Conservation (phyloP, 202 grass and related monocot genomes). For the Setaria viridis region DNA sequence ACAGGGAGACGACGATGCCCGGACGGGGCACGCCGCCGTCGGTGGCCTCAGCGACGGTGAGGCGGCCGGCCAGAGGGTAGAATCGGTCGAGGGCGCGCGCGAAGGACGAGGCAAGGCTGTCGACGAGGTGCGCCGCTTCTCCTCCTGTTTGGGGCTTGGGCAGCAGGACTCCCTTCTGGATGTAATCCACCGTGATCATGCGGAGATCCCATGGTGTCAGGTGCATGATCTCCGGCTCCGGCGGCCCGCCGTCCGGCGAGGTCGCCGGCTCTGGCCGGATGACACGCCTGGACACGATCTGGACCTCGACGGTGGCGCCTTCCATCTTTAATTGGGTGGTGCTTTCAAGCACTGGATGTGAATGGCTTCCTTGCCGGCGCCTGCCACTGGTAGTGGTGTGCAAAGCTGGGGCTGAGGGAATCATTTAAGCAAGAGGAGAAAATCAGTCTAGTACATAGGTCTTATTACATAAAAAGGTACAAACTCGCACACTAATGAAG, state of each 20-base stretch:
- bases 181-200: constrained; percentile 34
- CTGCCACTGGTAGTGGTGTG: too few relatives aligned
- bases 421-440: too few relatives aligned
- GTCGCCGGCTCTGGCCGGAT: not conserved
- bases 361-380: too few relatives aligned
- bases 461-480: too few relatives aligned
- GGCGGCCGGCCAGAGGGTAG: constrained; percentile 54
- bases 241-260: constrained; percentile 18
- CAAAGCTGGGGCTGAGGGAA: too few relatives aligned
- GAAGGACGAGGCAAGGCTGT: constrained; percentile 44
- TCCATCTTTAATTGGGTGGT: not conserved
- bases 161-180: constrained; percentile 52
- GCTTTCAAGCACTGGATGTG: not conserved
- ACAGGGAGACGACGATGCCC: constrained; percentile 18
- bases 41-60: not conserved
- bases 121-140: not conserved
- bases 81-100: constrained; percentile 47
- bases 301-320: not conserved
- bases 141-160: not conserved
- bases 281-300: constrained; percentile 28
- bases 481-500: too few relatives aligned
- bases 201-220: constrained; percentile 43
- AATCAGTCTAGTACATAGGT: too few relatives aligned
- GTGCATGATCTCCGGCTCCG: constrained; percentile 11
- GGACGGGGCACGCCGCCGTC: not conserved